Evolutionary conservation across 208 protist genomes (phyloP).

Genomic region (Crithidia acanthocephali): DNA sequence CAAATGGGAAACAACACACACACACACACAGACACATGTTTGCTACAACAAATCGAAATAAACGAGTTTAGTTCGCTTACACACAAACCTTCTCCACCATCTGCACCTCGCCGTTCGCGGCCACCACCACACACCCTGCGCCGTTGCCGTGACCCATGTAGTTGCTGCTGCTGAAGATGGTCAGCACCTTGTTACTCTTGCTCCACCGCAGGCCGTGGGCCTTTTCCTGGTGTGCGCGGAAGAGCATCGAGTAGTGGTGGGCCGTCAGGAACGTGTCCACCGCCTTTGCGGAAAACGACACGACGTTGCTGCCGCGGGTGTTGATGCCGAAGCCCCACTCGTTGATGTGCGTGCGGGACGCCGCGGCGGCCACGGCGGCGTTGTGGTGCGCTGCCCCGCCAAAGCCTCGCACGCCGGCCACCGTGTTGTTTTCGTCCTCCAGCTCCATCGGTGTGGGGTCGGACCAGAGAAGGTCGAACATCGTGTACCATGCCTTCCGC

Average conservation of each 20-base stretch:
- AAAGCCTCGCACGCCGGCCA: background rate
- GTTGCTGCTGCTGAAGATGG: constrained; percentile 84
- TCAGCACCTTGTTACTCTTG: constrained; percentile 79
- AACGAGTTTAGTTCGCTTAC: background rate
- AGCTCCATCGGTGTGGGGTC: constrained; percentile 66
- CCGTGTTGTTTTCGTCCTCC: constrained; percentile 23
- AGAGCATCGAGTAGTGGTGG: constrained; percentile 72
- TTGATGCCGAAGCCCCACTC: constrained; percentile 77
- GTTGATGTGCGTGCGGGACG: constrained; percentile 38
- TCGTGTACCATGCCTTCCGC: constrained; percentile 59
- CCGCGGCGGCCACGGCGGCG: background rate
- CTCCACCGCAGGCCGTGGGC: constrained; percentile 71
- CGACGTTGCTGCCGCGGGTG: constrained; percentile 60
- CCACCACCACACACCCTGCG: constrained; percentile 72
- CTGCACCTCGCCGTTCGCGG: constrained; percentile 61
- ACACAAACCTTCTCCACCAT: constrained; percentile 69
- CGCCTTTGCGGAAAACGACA: constrained; percentile 68
- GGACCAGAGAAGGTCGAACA: constrained; percentile 84
- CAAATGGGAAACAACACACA: background rate
- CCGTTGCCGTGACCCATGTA: constrained; percentile 83
- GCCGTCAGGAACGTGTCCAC: constrained; percentile 72
- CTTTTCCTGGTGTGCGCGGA: constrained; percentile 86
- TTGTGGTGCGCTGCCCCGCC: background rate
- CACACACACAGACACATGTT: background rate
- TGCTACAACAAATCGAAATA: too few relatives aligned